Conservation (phyloP, 768 basidiomycete genomes). For the Kwoniella sp. region DNA sequence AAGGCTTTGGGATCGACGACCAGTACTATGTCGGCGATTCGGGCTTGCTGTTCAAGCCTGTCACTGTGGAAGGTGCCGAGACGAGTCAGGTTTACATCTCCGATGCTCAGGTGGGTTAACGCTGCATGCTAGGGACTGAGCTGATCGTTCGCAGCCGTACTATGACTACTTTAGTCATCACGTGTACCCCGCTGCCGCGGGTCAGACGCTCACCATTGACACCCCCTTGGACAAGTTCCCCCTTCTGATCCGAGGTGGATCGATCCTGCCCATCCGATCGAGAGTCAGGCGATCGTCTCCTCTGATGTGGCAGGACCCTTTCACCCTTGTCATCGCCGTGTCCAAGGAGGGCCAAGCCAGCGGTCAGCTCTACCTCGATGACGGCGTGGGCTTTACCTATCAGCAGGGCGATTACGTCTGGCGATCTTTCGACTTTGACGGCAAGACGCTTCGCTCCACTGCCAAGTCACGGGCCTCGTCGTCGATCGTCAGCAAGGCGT, state of each 20-base stretch:
- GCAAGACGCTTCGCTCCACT: conserved; percentile 53
- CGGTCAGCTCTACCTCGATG: conserved; percentile 92
- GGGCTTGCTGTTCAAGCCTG: conserved; percentile 85
- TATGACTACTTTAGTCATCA: conserved; percentile 82
- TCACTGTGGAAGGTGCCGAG: conserved; percentile 67
- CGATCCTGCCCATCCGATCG: conserved; percentile 80
- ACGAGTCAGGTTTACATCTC: conserved; percentile 75
- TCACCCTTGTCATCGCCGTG: conserved; percentile 81
- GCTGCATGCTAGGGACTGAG: background rate
- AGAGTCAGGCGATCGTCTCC: conserved; percentile 78
- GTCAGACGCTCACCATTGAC: conserved; percentile 63
- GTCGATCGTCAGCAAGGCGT: conserved; percentile 35
- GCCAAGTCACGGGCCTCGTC: conserved; percentile 58
- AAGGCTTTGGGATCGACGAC: conserved; percentile 84
- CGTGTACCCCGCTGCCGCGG: conserved; percentile 54
- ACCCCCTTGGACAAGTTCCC: conserved; percentile 78
- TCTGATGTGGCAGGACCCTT: conserved; percentile 86
- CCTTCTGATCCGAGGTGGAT: conserved; percentile 82
- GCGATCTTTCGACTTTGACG: conserved; percentile 63
- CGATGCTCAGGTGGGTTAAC: conserved; percentile 62
- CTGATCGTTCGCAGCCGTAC: conserved; percentile 61
- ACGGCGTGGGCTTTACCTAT: conserved; percentile 78
- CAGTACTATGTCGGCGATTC: conserved; percentile 88
- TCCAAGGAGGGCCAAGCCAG: conserved; percentile 57
- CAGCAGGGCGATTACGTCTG: conserved; percentile 74